Conservation (phyloP, 2,329 filamentous ascomycete genomes). For the Raffaelea albimanens region DNA sequence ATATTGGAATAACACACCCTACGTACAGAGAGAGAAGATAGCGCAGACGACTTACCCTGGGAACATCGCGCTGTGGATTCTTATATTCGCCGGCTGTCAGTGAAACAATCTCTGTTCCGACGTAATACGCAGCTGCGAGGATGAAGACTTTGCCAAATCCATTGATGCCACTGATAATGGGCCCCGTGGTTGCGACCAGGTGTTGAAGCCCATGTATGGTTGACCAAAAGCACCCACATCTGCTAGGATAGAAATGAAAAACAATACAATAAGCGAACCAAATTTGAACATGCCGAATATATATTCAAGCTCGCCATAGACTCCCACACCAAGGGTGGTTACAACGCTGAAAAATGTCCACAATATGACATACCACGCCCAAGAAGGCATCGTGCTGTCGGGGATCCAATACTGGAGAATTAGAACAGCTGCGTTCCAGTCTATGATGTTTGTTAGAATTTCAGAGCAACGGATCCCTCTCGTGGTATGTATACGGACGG, state of each 20-base stretch:
- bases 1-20: not conserved
- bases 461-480: no score
- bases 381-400: conserved; percentile 33
- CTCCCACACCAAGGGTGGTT: conserved; percentile 13
- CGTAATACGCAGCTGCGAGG: not conserved
- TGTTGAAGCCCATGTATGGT: not conserved
- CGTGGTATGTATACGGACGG: not conserved
- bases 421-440: not conserved
- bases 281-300: conserved; percentile 14
- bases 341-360: conserved; percentile 34
- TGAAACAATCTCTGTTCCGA: not conserved
- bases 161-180: not conserved
- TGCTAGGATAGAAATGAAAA: conserved; percentile 7
- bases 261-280: conserved; percentile 5
- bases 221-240: conserved; percentile 4
- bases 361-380: conserved; percentile 23
- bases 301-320: conserved; percentile 26
- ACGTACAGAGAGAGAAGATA: not conserved
- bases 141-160: not conserved
- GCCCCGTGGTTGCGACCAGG: not conserved
- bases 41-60: not conserved
- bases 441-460: conserved; percentile 12
- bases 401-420: conserved; percentile 29
- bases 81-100: not conserved
- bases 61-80: not conserved